phyloP scores from a whole-genome alignment of 768 basidiomycete species.

The Rhizopogon vinicolor region DNA sequence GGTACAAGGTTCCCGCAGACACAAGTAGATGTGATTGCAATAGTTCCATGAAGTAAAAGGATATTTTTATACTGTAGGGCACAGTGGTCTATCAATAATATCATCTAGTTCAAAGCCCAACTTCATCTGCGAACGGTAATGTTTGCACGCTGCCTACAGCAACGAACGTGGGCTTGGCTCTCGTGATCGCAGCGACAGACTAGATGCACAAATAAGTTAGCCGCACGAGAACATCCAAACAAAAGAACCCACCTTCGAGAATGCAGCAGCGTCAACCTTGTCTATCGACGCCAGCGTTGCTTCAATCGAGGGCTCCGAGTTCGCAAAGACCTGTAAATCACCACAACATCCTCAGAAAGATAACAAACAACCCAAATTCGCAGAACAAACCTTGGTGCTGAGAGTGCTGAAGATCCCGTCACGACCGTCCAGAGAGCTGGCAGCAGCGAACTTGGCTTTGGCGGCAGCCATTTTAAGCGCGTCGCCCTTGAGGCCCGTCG shows the following conservation, averaged over 20 bases:
- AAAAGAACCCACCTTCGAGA: conserved; percentile 59
- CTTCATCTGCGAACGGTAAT: conserved; percentile 81
- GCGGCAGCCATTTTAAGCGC: conserved; percentile 78
- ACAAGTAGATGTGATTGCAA: no score
- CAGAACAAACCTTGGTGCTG: conserved; percentile 55
- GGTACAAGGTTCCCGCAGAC: no score
- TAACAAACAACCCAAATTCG: not conserved
- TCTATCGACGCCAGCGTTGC: conserved; percentile 66
- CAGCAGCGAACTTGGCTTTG: conserved; percentile 85
- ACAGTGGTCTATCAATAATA: not conserved
- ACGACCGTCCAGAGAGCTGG: conserved; percentile 61
- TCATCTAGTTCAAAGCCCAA: conserved; percentile 55
- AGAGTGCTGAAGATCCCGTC: conserved; percentile 60
- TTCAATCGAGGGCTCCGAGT: conserved; percentile 51
- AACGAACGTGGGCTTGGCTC: conserved; percentile 81
- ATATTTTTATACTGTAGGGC: not conserved
- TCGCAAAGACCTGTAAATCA: conserved; percentile 52
- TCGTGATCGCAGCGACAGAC: conserved; percentile 64
- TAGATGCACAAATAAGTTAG: conserved; percentile 19
- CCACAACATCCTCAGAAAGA: not conserved
- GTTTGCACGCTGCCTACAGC: conserved; percentile 73
- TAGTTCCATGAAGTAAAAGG: not conserved
- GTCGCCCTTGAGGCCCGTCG: conserved; percentile 50
- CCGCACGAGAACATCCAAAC: not conserved
- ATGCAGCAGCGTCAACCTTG: conserved; percentile 55